Conservation (phyloP, 2,329 filamentous ascomycete genomes). For the Calonectria multiphialidica region DNA sequence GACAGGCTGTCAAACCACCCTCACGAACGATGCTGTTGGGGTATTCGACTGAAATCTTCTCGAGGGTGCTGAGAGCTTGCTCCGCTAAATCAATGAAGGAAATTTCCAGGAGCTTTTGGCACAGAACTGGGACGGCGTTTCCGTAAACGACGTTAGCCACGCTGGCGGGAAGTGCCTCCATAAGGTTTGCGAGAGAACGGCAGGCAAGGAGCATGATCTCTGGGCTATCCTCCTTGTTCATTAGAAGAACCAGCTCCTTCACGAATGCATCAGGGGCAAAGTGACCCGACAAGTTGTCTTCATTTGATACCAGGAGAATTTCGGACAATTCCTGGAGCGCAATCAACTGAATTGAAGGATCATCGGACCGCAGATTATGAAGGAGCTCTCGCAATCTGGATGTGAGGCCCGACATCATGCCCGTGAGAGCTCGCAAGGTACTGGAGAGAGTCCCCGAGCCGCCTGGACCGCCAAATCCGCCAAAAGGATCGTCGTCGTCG, state of each 20-base stretch:
- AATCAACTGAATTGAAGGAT: constrained; percentile 91
- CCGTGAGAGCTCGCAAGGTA: constrained; percentile 87
- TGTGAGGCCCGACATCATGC: constrained; percentile 90
- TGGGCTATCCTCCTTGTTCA: constrained; percentile 95
- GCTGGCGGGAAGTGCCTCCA: constrained; percentile 94
- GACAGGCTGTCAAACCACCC: constrained; percentile 93
- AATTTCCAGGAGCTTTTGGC: constrained; percentile 95
- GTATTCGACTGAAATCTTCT: constrained; percentile 98
- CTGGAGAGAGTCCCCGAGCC: constrained; percentile 77
- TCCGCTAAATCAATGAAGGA: constrained; percentile 98
- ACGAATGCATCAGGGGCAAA: constrained; percentile 96
- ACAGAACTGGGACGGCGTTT: constrained; percentile 94
- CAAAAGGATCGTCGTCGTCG: constrained; percentile 74
- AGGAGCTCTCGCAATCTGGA: constrained; percentile 83
- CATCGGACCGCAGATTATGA: constrained; percentile 81
- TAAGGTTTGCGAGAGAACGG: constrained; percentile 94
- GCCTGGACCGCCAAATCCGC: constrained; percentile 76
- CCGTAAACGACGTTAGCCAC: constrained; percentile 97
- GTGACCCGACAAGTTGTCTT: constrained; percentile 94
- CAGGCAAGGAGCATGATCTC: constrained; percentile 98
- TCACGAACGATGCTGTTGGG: constrained; percentile 95
- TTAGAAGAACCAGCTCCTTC: constrained; percentile 90
- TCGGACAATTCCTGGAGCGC: constrained; percentile 95
- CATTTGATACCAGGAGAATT: constrained; percentile 92
- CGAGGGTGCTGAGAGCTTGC: constrained; percentile 94